Evolutionary conservation across 2,329 filamentous ascomycete species (phyloP), one percentile per base, ranked within the genome.

Genomic region (Fusarium tuaranense): DNA sequence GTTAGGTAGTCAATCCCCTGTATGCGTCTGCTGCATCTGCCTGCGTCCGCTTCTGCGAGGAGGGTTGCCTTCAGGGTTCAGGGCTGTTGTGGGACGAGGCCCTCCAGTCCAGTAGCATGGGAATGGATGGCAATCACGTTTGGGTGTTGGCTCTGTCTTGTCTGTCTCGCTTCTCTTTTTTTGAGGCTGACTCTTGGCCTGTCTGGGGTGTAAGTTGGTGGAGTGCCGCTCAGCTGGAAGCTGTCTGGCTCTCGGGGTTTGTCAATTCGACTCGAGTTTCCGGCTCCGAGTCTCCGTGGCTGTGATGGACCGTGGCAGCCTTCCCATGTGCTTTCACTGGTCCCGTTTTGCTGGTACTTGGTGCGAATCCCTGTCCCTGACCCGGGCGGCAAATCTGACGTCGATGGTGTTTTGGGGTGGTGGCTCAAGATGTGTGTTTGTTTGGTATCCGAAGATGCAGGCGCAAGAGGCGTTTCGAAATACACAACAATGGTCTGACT

Each of bases 51-150:
- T 32, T 32, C 59, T 46, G 62, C 48, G 48, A 55, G 36, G 63
- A 67, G 67, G 69, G 62, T 69, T 66, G 53, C 55, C 55, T 70
- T 39, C 34, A 75, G 72, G 72, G 73, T 68, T 65, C 60, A 73
- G 38, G 46, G 48, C 32, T 55, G 39, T 34, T 36, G 65, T 63
- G 61, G 68, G 64, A 59, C 67, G 60, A 68, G 61, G 62, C 36
- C 30, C 60, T 67, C 48, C 48, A 57, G 32, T 51, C 48, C 55
- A 57, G 32, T 59, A 57, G 63, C 38, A 64, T 48, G 70, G 70
- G 36, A 68, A 74, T 62, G 62, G 60, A 74, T 62, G 62, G 60
- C 25, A 20, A 57, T 36, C 20, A 30, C 18, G 38, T 36, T 63
- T 64, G 62, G 39, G 68, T 25, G 61, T 62, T 62, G 65, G 65